phyloP scores from a whole-genome alignment of 129 eudicot genomes.

The Saussurea involucrata region DNA sequence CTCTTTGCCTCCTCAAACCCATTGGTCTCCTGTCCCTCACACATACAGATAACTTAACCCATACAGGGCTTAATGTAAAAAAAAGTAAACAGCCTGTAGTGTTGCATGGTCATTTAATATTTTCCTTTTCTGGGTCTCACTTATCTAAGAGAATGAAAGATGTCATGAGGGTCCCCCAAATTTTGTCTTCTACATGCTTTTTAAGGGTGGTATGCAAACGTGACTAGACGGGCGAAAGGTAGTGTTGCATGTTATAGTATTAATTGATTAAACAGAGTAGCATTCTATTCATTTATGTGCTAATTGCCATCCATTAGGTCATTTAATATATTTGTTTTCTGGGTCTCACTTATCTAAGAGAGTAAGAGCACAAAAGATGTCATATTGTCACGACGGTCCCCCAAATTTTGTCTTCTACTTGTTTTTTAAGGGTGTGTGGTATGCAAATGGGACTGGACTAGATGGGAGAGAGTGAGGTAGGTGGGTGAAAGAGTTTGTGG shows the following conservation, averaged over 20 bases:
- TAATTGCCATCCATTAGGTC: neutral
- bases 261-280: conserved; percentile 1
- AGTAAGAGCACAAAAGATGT: neutral
- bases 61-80: too few relatives aligned
- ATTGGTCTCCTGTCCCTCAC: too few relatives aligned
- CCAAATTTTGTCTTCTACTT: neutral
- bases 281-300: neutral
- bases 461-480: neutral
- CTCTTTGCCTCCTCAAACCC: too few relatives aligned
- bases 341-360: neutral
- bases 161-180: neutral
- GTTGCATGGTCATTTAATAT: neutral
- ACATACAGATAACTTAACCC: too few relatives aligned
- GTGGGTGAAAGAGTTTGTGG: neutral
- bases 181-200: neutral
- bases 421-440: neutral
- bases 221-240: conserved; percentile 44
- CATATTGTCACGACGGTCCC: neutral
- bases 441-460: neutral
- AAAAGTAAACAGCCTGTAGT: too few relatives aligned
- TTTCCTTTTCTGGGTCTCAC: neutral
- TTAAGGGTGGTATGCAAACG: neutral
- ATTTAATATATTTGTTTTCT: neutral
- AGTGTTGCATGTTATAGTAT: neutral
- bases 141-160: neutral